Evolutionary conservation across 495 filamentous ascomycete species (phyloP).

Genomic region (Penicillium lagena): DNA sequence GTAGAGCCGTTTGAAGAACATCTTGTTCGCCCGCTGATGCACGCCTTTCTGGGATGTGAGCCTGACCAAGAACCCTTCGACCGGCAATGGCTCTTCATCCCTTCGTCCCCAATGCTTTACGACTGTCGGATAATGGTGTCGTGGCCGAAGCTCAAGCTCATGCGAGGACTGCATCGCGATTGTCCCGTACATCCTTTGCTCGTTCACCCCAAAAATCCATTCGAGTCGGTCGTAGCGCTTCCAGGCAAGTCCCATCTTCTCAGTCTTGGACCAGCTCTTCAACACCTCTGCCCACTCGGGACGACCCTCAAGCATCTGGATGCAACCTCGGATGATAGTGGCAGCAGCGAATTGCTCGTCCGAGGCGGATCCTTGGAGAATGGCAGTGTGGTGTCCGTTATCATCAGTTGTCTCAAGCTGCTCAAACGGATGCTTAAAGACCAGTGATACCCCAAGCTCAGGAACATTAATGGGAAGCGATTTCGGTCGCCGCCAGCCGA

Average conservation of each 20-base stretch:
- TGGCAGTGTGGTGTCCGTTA: constrained; percentile 31
- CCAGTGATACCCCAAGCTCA: constrained; percentile 56
- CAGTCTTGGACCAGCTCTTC: constrained; percentile 50
- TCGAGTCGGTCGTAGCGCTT: constrained; percentile 71
- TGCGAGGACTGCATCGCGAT: constrained; percentile 69
- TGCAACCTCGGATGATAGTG: constrained; percentile 50
- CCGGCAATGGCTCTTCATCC: constrained; percentile 54
- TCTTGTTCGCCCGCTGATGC: constrained; percentile 53
- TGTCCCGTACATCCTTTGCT: constrained; percentile 68
- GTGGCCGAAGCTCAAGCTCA: constrained; percentile 67
- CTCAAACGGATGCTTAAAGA: constrained; percentile 59
- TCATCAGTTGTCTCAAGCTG: constrained; percentile 42
- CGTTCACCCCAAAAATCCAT: constrained; percentile 65
- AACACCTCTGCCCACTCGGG: constrained; percentile 60
- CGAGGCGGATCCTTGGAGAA: constrained; percentile 36
- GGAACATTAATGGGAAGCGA: constrained; percentile 62
- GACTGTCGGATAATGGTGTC: constrained; percentile 60
- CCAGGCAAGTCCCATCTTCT: constrained; percentile 69
- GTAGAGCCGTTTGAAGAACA: constrained; percentile 67
- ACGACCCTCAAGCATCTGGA: constrained; percentile 51
- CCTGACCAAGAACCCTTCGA: constrained; percentile 68
- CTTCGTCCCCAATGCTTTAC: constrained; percentile 29
- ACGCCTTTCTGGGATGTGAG: constrained; percentile 60
- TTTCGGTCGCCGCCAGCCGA: constrained; percentile 54
- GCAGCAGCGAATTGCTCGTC: constrained; percentile 49